phyloP scores from a whole-genome alignment of 2,329 filamentous ascomycete species.

The Aspergillus alliaceus region DNA sequence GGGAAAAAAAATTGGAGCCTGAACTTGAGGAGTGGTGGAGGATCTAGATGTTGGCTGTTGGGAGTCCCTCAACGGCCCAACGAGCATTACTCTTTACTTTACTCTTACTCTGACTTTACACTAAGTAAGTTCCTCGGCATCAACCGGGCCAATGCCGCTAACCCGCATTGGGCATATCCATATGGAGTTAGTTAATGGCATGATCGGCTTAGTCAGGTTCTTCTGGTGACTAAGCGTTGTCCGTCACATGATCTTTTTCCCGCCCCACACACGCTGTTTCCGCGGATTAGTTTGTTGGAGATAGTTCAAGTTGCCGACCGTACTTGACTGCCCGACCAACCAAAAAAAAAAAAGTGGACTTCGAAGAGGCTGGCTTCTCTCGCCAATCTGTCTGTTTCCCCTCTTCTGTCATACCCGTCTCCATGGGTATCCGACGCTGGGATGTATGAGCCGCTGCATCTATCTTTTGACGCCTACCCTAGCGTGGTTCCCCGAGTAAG shows the following conservation, averaged over 20 bases:
- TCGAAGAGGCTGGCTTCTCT: conserved; percentile 2
- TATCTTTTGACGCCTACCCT: conserved; percentile 48
- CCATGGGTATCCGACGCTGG: conserved; percentile 40
- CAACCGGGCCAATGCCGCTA: neutral
- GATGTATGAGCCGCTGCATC: conserved; percentile 48
- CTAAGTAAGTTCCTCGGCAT: conserved; percentile 5
- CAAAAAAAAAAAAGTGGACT: conserved; percentile 2
- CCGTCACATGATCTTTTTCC: neutral
- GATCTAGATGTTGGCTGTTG: conserved; percentile 4
- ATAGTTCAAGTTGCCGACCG: neutral
- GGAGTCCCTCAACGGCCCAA: conserved; percentile 8
- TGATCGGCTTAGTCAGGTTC: neutral
- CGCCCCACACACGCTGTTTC: neutral
- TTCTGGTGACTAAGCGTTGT: neutral
- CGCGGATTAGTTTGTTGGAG: neutral
- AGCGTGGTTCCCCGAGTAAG: conserved; percentile 47
- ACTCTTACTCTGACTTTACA: too few species aligned
- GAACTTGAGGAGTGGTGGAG: neutral
- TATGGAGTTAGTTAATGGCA: neutral
- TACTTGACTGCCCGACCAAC: neutral
- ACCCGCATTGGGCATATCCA: neutral
- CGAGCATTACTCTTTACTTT: too few species aligned
- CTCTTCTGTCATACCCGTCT: conserved; percentile 20
- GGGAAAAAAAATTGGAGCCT: neutral
- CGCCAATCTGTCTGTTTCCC: conserved; percentile 6